A percentile compares a stretch with the other conserved stretches of the same genome.
phyloP scores from a whole-genome alignment of 2,329 filamentous ascomycete species.

The Aspergillus aculeatinus region DNA sequence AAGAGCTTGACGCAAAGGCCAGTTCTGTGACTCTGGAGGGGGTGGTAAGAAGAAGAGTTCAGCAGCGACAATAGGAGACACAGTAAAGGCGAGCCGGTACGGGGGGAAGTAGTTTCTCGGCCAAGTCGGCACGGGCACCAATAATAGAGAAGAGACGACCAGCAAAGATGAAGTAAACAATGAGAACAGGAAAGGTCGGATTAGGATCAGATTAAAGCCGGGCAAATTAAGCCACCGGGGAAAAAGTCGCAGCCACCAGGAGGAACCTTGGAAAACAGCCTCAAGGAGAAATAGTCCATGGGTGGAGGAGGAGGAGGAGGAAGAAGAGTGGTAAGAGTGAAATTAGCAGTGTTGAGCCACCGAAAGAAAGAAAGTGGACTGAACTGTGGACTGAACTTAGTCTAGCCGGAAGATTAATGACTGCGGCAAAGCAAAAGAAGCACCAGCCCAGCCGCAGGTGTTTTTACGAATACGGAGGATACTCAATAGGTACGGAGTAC shows the following conservation, averaged over 20 bases:
- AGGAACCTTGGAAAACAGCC: neutral
- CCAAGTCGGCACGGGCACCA: neutral
- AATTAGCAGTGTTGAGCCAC: too few species aligned
- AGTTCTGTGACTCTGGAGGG: neutral
- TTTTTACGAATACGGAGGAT: neutral
- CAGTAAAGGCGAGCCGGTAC: slow-evolving; percentile 1
- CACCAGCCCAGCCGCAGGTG: neutral
- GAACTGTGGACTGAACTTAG: neutral
- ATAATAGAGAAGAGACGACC: neutral
- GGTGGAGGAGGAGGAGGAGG: neutral
- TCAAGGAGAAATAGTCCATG: neutral
- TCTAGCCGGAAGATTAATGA: neutral
- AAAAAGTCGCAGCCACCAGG: neutral
- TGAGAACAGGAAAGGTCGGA: neutral
- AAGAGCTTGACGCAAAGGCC: neutral
- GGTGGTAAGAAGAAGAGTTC: neutral
- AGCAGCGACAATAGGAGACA: neutral
- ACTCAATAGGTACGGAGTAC: neutral
- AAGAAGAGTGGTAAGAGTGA: neutral
- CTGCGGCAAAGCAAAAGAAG: neutral
- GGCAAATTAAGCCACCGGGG: neutral
- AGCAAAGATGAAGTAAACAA: slow-evolving; percentile 1
- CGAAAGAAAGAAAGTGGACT: neutral
- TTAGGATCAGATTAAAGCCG: neutral
- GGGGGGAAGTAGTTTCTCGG: slow-evolving; percentile 3